Percentiles rank a stretch among this genome's conserved stretches.
Conservation (phyloP, 768 basidiomycete genomes). For the Calocera viscosa region DNA sequence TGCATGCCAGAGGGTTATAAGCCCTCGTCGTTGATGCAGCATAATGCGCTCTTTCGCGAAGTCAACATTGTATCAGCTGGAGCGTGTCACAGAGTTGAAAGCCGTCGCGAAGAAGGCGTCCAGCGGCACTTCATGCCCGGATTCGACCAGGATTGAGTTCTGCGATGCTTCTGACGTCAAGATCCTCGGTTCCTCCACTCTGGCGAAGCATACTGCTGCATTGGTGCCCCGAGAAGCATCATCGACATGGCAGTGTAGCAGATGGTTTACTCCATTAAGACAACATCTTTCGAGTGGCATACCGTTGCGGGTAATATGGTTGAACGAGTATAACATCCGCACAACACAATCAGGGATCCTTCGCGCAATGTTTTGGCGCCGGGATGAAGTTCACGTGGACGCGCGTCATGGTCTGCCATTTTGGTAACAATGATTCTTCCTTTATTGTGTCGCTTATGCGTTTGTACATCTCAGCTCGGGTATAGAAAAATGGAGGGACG, state of each 20-base stretch:
- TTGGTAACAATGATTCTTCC: too few relatives aligned
- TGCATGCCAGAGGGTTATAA: too few relatives aligned
- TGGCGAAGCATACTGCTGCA: background rate
- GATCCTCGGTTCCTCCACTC: background rate
- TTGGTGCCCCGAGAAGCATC: background rate
- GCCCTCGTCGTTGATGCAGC: background rate
- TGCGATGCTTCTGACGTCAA: constrained; percentile 9
- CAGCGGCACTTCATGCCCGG: background rate
- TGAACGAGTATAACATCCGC: background rate
- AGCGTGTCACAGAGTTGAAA: background rate
- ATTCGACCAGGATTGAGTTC: background rate
- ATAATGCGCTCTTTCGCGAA: background rate
- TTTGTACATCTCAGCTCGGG: too few relatives aligned
- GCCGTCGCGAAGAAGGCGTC: background rate
- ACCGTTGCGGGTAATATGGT: background rate
- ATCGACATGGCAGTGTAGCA: background rate
- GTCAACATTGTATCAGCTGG: background rate
- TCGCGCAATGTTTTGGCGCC: background rate
- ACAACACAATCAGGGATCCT: background rate
- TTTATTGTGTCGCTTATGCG: too few relatives aligned
- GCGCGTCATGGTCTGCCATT: background rate
- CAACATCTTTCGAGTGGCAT: background rate
- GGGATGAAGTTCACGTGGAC: background rate
- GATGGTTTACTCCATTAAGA: background rate
- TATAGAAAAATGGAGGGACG: too few relatives aligned